Evolutionary conservation across 2,329 filamentous ascomycete species (phyloP).

Genomic region (Fusarium fujikuroi): DNA sequence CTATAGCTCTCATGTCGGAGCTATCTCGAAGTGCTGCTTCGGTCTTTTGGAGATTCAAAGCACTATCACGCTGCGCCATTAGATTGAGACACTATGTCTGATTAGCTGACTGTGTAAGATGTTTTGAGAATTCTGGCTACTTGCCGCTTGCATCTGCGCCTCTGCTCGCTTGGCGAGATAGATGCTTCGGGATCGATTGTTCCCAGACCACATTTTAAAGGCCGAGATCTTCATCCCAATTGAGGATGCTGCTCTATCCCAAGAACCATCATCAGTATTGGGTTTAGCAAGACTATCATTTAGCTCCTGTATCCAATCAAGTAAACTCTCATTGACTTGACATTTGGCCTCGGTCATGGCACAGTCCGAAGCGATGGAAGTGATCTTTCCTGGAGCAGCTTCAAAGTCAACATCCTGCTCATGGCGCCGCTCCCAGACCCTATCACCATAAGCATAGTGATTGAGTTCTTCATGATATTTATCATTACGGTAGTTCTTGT

Average conservation of each 20-base stretch:
- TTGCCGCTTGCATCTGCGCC: not conserved
- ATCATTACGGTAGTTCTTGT: not conserved
- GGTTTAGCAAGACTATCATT: not conserved
- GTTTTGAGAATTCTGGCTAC: not conserved
- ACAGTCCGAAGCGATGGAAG: not conserved
- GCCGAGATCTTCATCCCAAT: not conserved
- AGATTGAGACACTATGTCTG: not conserved
- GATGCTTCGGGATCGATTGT: not conserved
- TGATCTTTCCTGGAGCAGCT: not conserved
- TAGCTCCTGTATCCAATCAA: not conserved
- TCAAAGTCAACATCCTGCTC: not conserved
- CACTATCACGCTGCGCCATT: not conserved
- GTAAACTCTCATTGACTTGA: not conserved
- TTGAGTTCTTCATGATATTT: not conserved
- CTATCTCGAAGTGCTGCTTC: not conserved
- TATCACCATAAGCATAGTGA: not conserved
- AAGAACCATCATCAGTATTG: too few relatives aligned
- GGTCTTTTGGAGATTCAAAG: not conserved
- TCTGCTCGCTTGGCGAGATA: not conserved
- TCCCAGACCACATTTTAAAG: not conserved
- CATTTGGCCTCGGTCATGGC: not conserved
- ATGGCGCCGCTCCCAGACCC: not conserved
- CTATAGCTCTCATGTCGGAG: not conserved
- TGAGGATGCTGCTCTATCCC: not conserved
- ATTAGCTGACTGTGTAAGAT: accelerated